Base-by-base conservation (phyloP, 768 basidiomycete species). In the Mycena capillaripes region DNA sequence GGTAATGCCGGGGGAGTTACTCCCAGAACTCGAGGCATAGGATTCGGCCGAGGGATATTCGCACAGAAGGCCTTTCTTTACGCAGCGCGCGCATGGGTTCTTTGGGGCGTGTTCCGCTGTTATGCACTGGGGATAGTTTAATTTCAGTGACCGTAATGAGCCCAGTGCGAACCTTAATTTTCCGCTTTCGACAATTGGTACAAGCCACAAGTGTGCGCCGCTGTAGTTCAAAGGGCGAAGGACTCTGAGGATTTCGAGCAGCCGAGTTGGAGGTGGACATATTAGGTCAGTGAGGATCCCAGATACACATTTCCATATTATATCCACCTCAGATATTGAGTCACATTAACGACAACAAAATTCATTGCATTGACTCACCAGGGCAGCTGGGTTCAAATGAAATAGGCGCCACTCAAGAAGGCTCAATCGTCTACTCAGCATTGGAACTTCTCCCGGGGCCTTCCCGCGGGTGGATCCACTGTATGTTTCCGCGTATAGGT, bases 41-140 rank as follows among this genome's bases (percentile, higher is more conserved):
- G 40, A 36, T 27, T 30, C 30, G 48, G 25, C 40, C 3, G 64
- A 10, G 6, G 56, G 32, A 23, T 66, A 66, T 42, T 66, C 52
- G 27, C 64, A 66, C 6, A 16, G 25, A 25, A 66, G 36, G 25
- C 32, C n/a, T 23, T 42, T 40, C 29, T 56, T 66, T 3, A 27
- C 14, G 32, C 64, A 66, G 7, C 64, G 64, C 6, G 44, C 53
- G 38, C 64, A 66, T 23, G 64, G 52, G 32, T 55, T 55, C 21
- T 9, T 66, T 2, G 38, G 38, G 7, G 53, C 27, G 19, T 56
- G 52, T 21, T 66, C 64, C 8, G 52, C 29, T 0, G 64, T 38
- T 29, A 66, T 66, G 27, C 64, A 66, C 36, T 55, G 64, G 7
- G 38, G 4, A 1, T 34, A 16, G 11, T 36, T 21, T 19, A 11